phyloP scores from a whole-genome alignment of 306 rosid species.

The Cicer arietinum region DNA sequence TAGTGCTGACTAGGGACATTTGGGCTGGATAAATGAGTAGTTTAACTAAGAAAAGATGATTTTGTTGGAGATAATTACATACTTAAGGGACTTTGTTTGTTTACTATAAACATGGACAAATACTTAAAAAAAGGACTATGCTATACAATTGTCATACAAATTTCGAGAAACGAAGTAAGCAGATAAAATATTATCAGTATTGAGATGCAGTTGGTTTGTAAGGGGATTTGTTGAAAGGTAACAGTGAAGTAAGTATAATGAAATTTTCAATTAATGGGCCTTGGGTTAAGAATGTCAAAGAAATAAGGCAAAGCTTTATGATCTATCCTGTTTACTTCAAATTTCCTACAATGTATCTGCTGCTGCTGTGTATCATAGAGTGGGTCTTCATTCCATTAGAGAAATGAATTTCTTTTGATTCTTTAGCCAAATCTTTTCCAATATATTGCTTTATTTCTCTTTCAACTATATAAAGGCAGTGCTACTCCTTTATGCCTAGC shows the following conservation, averaged over 20 bases:
- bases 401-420: neutral
- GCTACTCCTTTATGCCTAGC: constrained; percentile 14
- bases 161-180: constrained; percentile 33
- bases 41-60: constrained; percentile 14
- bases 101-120: constrained; percentile 10
- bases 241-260: neutral
- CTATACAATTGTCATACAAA: constrained; percentile 29
- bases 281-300: constrained; percentile 25
- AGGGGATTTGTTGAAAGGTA: constrained; percentile 8
- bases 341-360: constrained; percentile 34
- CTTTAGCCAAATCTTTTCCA: constrained; percentile 15
- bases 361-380: constrained; percentile 33
- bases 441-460: constrained; percentile 23
- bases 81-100: constrained; percentile 18
- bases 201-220: constrained; percentile 11
- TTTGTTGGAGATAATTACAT: constrained; percentile 30
- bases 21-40: neutral
- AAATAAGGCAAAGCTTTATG: constrained; percentile 15
- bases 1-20: constrained; percentile 22
- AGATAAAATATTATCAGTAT: constrained; percentile 19
- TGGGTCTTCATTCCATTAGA: constrained; percentile 37
- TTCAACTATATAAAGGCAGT: constrained; percentile 36
- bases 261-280: constrained; percentile 14
- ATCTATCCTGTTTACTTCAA: constrained; percentile 1
- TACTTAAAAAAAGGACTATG: constrained; percentile 11